These are phyloP conservation scores for Syzygium malaccense DNA, from an alignment of 441 rosid genomes.

Conservation along the genomic window DNA sequence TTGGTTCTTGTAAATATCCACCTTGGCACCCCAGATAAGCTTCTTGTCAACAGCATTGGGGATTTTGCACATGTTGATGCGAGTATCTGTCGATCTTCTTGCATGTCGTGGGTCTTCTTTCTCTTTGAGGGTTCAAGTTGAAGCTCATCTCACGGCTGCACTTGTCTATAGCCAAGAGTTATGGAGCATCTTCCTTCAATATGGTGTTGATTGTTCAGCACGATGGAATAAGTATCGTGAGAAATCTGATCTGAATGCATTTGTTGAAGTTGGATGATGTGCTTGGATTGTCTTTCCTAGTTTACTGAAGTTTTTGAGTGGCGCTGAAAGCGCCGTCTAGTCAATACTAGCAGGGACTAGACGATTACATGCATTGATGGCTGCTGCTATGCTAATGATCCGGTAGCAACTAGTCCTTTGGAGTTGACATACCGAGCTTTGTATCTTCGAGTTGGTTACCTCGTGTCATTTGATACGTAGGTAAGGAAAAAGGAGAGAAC, in stretches of 20 bases:
- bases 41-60: background rate
- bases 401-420: background rate
- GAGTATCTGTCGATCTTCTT: background rate
- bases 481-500: background rate
- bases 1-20: background rate
- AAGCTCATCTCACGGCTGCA: background rate
- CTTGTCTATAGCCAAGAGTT: background rate
- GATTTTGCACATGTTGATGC: background rate
- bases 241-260: background rate
- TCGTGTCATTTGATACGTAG: background rate
- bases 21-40: background rate
- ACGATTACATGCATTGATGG: background rate
- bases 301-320: background rate
- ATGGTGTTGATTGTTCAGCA: background rate
- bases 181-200: background rate
- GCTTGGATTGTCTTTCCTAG: background rate
- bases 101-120: background rate
- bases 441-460: background rate
- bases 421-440: background rate
- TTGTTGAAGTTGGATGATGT: background rate
- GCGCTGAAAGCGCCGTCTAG: background rate
- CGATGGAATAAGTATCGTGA: background rate
- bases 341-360: background rate
- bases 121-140: background rate
- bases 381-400: background rate